Evolutionary conservation across 495 filamentous ascomycete species (phyloP).

Genomic region (Aspergillus leporis): DNA sequence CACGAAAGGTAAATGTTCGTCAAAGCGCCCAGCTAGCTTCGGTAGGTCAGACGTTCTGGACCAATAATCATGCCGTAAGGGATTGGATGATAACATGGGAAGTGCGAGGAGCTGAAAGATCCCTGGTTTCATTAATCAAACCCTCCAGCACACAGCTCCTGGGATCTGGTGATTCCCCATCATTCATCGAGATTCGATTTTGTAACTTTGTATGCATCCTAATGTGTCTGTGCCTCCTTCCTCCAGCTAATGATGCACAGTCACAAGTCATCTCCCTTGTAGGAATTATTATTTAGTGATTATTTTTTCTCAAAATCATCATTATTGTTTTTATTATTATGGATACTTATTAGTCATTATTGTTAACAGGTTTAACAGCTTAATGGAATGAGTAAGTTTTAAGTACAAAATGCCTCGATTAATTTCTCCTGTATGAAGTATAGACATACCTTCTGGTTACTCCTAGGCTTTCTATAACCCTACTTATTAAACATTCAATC

Average conservation of each 20-base stretch:
- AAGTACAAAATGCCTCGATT: too few species aligned
- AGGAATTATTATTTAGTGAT: not conserved
- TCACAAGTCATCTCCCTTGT: constrained; percentile 1
- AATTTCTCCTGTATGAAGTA: too few species aligned
- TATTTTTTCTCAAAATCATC: too few species aligned
- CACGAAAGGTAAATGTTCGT: not conserved
- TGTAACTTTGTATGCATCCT: not conserved
- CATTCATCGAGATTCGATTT: not conserved
- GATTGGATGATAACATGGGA: constrained; percentile 4
- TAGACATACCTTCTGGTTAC: too few species aligned
- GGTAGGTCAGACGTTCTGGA: not conserved
- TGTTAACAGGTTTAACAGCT: too few species aligned
- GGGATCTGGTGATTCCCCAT: not conserved
- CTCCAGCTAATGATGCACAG: not conserved
- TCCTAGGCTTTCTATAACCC: too few species aligned
- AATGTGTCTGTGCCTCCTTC: not conserved
- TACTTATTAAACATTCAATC: too few species aligned
- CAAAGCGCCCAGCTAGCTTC: not conserved
- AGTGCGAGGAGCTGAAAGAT: constrained; percentile 11
- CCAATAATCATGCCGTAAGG: constrained; percentile 17
- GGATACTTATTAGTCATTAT: not conserved
- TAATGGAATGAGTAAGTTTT: too few species aligned
- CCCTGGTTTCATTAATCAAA: constrained; percentile 14
- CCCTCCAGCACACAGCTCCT: not conserved
- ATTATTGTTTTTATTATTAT: not conserved